A percentile compares a stretch with the other conserved stretches of the same genome.
These are phyloP conservation scores for Dimocarpus longan DNA, from an alignment of 345 rosid species.

Conservation along the genomic window DNA sequence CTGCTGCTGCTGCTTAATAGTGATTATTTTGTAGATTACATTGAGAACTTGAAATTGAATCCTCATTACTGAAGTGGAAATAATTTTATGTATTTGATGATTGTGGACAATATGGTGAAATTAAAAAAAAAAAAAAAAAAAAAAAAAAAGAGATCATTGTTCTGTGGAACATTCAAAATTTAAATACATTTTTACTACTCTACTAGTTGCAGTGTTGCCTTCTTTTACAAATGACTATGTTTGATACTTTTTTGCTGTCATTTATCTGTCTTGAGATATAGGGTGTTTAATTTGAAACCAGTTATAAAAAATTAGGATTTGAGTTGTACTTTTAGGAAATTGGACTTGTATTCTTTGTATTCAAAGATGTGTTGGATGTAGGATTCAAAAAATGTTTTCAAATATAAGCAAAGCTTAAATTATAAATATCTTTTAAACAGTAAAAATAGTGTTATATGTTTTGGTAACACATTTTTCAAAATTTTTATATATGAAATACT, in stretches of 20 bases:
- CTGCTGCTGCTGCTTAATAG: slow-evolving; percentile 14
- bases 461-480: background rate
- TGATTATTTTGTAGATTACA: background rate
- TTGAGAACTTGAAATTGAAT: slow-evolving; percentile 2
- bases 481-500: background rate
- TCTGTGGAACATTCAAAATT: background rate
- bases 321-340: background rate
- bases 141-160: background rate
- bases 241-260: background rate
- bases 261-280: background rate
- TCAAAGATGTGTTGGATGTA: background rate
- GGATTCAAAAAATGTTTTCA: background rate
- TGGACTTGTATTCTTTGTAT: background rate
- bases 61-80: background rate
- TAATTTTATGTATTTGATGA: background rate
- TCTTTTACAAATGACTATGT: background rate
- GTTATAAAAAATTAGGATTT: background rate
- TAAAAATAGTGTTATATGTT: no score
- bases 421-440: background rate
- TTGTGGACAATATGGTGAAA: background rate
- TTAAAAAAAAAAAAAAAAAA: background rate
- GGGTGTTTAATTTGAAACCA: background rate
- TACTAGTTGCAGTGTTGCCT: background rate
- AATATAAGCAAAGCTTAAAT: background rate
- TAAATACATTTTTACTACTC: background rate